Conservation (phyloP, 2,329 filamentous ascomycete genomes). For the Ramichloridium luteum region DNA sequence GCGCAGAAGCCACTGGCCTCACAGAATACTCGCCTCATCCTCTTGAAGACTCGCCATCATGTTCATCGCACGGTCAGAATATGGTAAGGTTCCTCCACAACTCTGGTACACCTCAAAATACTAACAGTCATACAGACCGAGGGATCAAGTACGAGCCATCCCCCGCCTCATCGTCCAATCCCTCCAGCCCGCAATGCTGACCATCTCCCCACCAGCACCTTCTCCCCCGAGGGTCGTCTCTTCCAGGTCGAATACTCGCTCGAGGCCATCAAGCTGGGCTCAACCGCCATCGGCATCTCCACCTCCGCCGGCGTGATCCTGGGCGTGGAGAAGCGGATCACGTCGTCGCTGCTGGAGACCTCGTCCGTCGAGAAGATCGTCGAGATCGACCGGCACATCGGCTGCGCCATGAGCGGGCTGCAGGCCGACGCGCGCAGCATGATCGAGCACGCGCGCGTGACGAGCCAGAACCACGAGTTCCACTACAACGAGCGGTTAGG, state of each 20-base stretch:
- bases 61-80: conserved; percentile 99
- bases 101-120: too few species aligned
- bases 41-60: conserved; percentile 52
- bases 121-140: conserved; percentile 53
- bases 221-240: conserved; percentile 97
- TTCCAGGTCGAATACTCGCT: conserved; percentile 99
- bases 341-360: conserved; percentile 90
- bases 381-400: conserved; percentile 97
- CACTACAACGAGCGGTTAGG: conserved; percentile 92
- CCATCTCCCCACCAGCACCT: conserved; percentile 55
- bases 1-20: too few species aligned
- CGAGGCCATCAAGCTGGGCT: conserved; percentile 98
- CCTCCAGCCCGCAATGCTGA: conserved; percentile 14
- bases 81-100: conserved; percentile 54
- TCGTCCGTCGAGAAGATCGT: conserved; percentile 99
- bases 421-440: conserved; percentile 96
- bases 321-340: conserved; percentile 97
- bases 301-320: conserved; percentile 92
- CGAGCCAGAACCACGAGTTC: conserved; percentile 93
- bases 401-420: conserved; percentile 95
- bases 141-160: conserved; percentile 69
- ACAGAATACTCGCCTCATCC: too few species aligned
- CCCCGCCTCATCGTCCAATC: neutral
- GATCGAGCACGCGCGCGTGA: conserved; percentile 92
- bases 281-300: conserved; percentile 91